A percentile compares a stretch with the other conserved stretches of the same genome.
These are phyloP conservation scores for Durusdinium trenchii DNA, from an alignment of 73 alveolate genomes.

Conservation along the genomic window DNA sequence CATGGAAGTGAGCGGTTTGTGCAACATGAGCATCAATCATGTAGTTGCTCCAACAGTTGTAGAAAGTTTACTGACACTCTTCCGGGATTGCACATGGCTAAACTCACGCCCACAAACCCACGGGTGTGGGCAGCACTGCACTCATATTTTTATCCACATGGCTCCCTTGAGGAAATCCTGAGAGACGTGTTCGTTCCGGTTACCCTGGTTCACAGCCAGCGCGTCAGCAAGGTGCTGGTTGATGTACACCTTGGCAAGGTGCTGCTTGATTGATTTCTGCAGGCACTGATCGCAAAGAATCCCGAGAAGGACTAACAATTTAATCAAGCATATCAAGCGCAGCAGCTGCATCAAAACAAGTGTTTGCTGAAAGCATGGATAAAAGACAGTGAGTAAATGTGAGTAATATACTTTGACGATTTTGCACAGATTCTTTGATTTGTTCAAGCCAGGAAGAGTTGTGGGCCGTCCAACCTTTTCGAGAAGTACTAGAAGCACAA, in stretches of 20 bases:
- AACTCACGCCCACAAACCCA: too few relatives aligned
- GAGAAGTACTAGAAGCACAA: constrained; percentile 11
- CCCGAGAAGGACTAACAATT: constrained; percentile 69
- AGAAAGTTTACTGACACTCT: too few relatives aligned
- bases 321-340: not conserved
- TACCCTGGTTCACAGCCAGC: constrained; percentile 70
- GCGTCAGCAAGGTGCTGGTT: constrained; percentile 65
- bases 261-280: not conserved
- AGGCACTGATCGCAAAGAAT: constrained; percentile 74
- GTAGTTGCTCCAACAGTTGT: too few relatives aligned
- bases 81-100: too few relatives aligned
- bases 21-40: too few relatives aligned
- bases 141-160: not conserved
- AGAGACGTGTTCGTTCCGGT: constrained; percentile 87
- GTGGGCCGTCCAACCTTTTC: constrained; percentile 69
- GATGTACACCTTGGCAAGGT: not conserved
- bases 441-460: constrained; percentile 2
- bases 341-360: not conserved
- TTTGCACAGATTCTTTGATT: too few relatives aligned
- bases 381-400: too few relatives aligned
- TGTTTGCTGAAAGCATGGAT: not conserved
- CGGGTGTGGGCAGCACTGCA: not conserved
- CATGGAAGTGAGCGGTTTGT: too few relatives aligned
- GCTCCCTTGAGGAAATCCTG: constrained; percentile 38
- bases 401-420: not conserved